Base-by-base conservation (phyloP, 2,329 filamentous ascomycete genomes). In the Colletotrichum kahawae region DNA sequence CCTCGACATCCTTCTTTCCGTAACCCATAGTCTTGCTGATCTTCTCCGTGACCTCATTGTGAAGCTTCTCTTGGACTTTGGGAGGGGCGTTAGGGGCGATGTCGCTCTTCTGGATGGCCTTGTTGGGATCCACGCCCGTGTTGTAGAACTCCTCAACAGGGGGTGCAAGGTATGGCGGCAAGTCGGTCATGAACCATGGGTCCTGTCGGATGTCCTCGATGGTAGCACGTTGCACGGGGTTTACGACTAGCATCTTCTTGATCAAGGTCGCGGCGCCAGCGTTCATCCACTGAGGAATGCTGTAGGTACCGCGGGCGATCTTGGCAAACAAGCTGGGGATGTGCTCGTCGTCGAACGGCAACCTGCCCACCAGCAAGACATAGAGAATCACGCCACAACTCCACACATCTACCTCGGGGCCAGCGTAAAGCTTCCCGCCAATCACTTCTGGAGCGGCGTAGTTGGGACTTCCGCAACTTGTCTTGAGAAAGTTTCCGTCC, bases 1-100 rank as follows among this genome's bases (percentile, higher is more conserved):
- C 97, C 82, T 98, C 94, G 68, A 99, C 96, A 87, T 99, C 97
- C 76, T 94, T 94, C 83, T 95, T 96, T 43, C 94, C 95, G 82
- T 99, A 99, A 75, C 97, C 97, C 96, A 99, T 98, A 1, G 95
- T 98, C 86, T 96, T 97, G 81, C 96, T 97, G 68, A 99, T 93
- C 88, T 98, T 98, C 75, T 96, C 94, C 7, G 98, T 96, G 5
- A 98, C 96, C 78, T 95, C 93, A 75, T 97, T 93, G 82, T 98
- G 96, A 33, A 99, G 90, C 85, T 95, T 95, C 85, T 98, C 95
- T 79, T 97, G 95, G 9, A 97, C 91, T 70, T 93, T 93, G 27
- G 91, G 89, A 13, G 95, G 92, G 51, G 95, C 95, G 67, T 94
- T 92, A 4, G 95, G 95, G 0, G 94, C 95, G 78, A 98, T 92